Evolutionary conservation across 2,329 filamentous ascomycete genomes (phyloP), one percentile per base, ranked within the genome.

Genomic region (Botrytis sinoallii): DNA sequence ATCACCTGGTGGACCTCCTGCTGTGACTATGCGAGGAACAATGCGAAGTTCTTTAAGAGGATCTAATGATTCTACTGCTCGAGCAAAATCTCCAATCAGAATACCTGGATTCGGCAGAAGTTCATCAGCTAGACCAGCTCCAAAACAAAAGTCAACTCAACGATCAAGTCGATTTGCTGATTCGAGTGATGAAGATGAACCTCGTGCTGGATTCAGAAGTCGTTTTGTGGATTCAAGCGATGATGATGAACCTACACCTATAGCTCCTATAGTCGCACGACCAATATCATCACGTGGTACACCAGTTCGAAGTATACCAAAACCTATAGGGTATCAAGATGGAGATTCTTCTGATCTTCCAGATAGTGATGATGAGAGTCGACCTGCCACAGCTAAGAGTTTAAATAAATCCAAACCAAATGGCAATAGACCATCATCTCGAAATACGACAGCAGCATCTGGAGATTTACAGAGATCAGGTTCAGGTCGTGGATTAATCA

Each of bases 201-300:
- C 75, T 25, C 76, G 76, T 44, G 76, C 78, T 32, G 66, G 77
- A 6, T 81, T 83, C 74, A 79, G 82, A 10, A 89, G 88, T 76
- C 85, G 90, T 0, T 89, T 92, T 75, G 85, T 80, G 6, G 88
- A 91, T 81, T 90, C 90, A 5, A 89, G 92, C 75, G 89, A 90
- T 75, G 90, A 91, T 52, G 83, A 77, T 52, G 80, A 77, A 44
- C 79, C 74, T 35, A 79, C 75, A 48, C 73, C 73, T 29, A n/a
- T 52, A 48, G 46, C 46, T 3, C 48, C 48, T n/a, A 55, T 68
- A 12, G 38, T 69, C 18, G 69, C 48, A 32, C 46, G 71, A 22
- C 66, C 78, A 35, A 69, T 65, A 38, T 72, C 75, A 61, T 76
- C 76, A 20, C 77, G 78, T 73, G 76, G 78, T 18, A 75, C 75